Evolutionary conservation across 1,284 basidiomycete species (phyloP).

Genomic region (Boletellus deceptivus): DNA sequence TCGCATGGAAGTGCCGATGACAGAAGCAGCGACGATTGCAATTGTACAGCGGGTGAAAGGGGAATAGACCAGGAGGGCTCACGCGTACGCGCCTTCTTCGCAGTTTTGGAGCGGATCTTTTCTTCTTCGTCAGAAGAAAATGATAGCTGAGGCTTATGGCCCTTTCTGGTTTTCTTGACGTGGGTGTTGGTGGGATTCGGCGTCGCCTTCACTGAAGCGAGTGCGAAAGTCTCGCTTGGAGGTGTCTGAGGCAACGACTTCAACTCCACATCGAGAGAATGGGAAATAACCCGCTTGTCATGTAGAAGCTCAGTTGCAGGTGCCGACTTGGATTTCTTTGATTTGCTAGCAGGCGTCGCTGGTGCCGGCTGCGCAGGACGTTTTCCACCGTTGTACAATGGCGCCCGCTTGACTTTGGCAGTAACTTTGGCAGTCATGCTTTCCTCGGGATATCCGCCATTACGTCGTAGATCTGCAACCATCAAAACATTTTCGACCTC

Average conservation of each 20-base stretch:
- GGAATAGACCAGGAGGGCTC: conserved; percentile 28
- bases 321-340: conserved; percentile 19
- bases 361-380: conserved; percentile 17
- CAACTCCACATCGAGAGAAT: conserved; percentile 5
- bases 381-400: conserved; percentile 41
- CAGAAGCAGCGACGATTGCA: conserved; percentile 22
- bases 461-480: conserved; percentile 9
- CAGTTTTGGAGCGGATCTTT: conserved; percentile 53
- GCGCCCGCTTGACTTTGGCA: conserved; percentile 42
- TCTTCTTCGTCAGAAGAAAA: conserved; percentile 78
- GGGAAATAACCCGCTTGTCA: conserved; percentile 5
- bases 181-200: conserved; percentile 19
- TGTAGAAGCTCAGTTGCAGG: background rate
- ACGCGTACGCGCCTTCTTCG: conserved; percentile 58
- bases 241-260: conserved; percentile 24
- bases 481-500: conserved; percentile 16
- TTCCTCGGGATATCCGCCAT: conserved; percentile 15
- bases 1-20: conserved; percentile 18
- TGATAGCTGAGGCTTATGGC: conserved; percentile 37
- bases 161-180: conserved; percentile 28
- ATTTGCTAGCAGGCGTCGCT: conserved; percentile 15
- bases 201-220: conserved; percentile 20
- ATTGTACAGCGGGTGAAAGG: conserved; percentile 7
- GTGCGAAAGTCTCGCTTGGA: conserved; percentile 15
- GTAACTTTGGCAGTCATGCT: conserved; percentile 9